Base-by-base conservation (phyloP, 2,329 filamentous ascomycete genomes). In the Ophiostoma quercus region DNA sequence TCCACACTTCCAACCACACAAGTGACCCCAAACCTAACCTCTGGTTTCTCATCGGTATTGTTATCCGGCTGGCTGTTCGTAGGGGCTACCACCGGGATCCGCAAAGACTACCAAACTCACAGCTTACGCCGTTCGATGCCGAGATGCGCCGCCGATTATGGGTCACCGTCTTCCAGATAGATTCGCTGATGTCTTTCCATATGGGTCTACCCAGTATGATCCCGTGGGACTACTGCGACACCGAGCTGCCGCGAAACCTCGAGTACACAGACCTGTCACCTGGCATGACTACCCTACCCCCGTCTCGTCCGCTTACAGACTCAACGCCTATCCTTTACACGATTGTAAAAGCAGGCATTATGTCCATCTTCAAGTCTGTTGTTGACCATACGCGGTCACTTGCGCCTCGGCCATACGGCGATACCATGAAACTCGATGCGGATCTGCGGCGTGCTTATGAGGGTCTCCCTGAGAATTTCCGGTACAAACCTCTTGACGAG, bases 161-260 rank as follows among this genome's bases (percentile, higher is more conserved):
- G 80, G 72, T 76, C 22, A 74, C 76, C 32, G 76, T 81, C 1
- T 78, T 77, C 62, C 81, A 82, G 73, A 73, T 83, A 3, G 83
- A 84, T 43, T 76, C 81, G 0, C 71, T 84, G 9, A 77, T 83
- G 57, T 83, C 81, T 0, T 83, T 82, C 60, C 80, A 83, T 69
- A 77, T 83, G 51, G 83, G 82, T 0, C 75, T 84, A 22, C 83
- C 83, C 1, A 81, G 80, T n/a, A 81, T 84, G 78, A 79, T 84
- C 14, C 80, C 69, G 1, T 12, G 47, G 32, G 71, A 68, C 25
- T 66, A 65, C 19, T 69, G 68, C 34, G 68, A 82, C 71, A 78
- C 79, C 0, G 69, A 74, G 12, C 74, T 78, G 19, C 81, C 81
- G 3, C 74, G 76, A 0, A 83, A 82, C 63, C 74, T 82, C 2